Percentiles rank a stretch among this genome's conserved stretches.
Conservation (phyloP, 176 grass and related monocot species). For the Raddia distichophylla region DNA sequence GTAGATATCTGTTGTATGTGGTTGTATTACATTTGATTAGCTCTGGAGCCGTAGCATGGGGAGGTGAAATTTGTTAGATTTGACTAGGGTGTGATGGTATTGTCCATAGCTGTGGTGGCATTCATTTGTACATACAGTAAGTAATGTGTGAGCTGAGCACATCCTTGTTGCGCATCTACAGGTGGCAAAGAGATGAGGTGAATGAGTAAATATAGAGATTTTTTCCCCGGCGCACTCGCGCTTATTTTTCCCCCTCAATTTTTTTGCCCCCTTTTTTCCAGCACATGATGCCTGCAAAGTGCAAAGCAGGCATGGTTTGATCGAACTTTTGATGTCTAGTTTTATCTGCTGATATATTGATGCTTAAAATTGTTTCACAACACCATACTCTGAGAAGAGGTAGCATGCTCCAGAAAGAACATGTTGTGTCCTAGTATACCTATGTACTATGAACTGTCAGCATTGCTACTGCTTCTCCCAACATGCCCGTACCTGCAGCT, state of each 20-base stretch:
- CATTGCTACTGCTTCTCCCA: not conserved
- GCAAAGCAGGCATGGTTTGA: not conserved
- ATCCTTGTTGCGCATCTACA: slow-evolving; percentile 52
- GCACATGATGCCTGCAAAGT: not conserved
- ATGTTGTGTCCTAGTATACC: not conserved
- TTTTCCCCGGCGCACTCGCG: not conserved
- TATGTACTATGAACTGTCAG: not conserved
- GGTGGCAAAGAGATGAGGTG: slow-evolving; percentile 54
- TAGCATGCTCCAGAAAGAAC: not conserved
- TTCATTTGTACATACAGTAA: slow-evolving; percentile 61
- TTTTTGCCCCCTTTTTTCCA: not conserved
- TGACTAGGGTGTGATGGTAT: slow-evolving; percentile 14
- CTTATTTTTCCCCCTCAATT: rapidly evolving
- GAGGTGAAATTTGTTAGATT: not conserved
- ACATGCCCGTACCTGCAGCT: not conserved
- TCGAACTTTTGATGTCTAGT: not conserved
- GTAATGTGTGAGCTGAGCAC: slow-evolving; percentile 28
- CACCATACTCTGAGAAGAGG: not conserved
- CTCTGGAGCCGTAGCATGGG: not conserved
- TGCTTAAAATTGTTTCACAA: not conserved
- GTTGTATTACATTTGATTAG: slow-evolving; percentile 9
- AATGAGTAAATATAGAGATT: slow-evolving; percentile 52
- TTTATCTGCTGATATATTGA: not conserved
- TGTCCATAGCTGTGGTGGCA: slow-evolving; percentile 47
- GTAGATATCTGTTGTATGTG: not conserved